These are phyloP conservation scores for Paraphaeosphaeria sporulosa DNA, from an alignment of 2,329 filamentous ascomycete species.

Conservation along the genomic window DNA sequence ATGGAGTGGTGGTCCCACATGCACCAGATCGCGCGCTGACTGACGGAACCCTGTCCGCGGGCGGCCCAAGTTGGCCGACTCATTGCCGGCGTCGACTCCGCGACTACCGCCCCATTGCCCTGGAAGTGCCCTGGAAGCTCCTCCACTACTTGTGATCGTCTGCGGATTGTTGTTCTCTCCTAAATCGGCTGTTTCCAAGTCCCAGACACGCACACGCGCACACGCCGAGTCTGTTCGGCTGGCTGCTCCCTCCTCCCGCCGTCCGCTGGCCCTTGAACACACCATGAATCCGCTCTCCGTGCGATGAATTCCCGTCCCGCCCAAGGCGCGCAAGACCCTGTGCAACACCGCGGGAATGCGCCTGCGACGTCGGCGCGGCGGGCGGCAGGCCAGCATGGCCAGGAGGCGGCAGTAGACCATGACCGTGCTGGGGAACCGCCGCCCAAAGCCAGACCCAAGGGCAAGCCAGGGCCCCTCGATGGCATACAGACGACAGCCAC, in stretches of 20 bases:
- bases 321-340: constrained; percentile 48
- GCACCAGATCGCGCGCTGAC: constrained; percentile 13
- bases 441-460: constrained; percentile 16
- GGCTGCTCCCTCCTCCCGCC: constrained; percentile 21
- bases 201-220: not conserved
- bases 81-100: constrained; percentile 11
- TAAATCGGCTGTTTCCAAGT: not conserved
- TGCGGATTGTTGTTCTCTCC: not conserved
- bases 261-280: constrained; percentile 34
- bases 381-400: constrained; percentile 37
- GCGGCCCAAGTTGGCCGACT: constrained; percentile 1
- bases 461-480: constrained; percentile 23
- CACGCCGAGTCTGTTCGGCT: constrained; percentile 17
- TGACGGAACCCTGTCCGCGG: constrained; percentile 15
- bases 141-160: not conserved
- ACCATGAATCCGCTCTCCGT: constrained; percentile 50
- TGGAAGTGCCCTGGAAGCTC: not conserved
- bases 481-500: constrained; percentile 26
- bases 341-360: constrained; percentile 46
- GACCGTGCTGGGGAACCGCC: constrained; percentile 31
- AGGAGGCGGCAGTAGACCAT: constrained; percentile 44
- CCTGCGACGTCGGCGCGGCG: constrained; percentile 31
- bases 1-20: constrained; percentile 1
- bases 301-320: constrained; percentile 55
- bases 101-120: constrained; percentile 19